phyloP scores from a whole-genome alignment of 257 asterid species.

The Nicotiana benthamiana region DNA sequence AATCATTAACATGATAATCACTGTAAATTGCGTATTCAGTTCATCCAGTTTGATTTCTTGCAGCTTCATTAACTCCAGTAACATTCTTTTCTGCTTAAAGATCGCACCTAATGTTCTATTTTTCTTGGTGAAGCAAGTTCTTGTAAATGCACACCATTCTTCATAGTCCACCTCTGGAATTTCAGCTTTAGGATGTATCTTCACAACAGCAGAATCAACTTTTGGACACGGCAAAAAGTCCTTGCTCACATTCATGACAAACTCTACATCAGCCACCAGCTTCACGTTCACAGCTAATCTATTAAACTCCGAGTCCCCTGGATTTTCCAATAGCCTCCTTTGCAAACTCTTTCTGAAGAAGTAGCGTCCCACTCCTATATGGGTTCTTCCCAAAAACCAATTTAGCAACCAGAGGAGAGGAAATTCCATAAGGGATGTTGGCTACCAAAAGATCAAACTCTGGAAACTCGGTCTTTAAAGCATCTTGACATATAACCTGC shows the following conservation, averaged over 20 bases:
- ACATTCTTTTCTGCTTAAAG: constrained; percentile 76
- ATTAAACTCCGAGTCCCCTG: constrained; percentile 77
- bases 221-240: constrained; percentile 79
- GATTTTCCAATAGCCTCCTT: constrained; percentile 67
- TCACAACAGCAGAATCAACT: constrained; percentile 83
- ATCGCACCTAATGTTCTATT: constrained; percentile 87
- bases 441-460: constrained; percentile 78
- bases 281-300: constrained; percentile 75
- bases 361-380: constrained; percentile 66
- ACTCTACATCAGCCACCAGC: constrained; percentile 73
- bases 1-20: constrained; percentile 9
- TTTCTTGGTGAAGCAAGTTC: constrained; percentile 74
- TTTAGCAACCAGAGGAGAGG: constrained; percentile 76
- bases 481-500: constrained; percentile 72
- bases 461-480: constrained; percentile 65
- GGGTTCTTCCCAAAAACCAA: constrained; percentile 51
- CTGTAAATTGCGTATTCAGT: not conserved
- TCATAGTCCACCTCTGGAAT: constrained; percentile 51
- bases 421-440: constrained; percentile 86
- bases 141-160: constrained; percentile 87
- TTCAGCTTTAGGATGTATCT: constrained; percentile 51
- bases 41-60: constrained; percentile 16
- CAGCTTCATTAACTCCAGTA: constrained; percentile 56
- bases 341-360: constrained; percentile 88
- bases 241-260: constrained; percentile 84